Conservation (phyloP, 495 filamentous ascomycete genomes). For the Xylaria venustula region DNA sequence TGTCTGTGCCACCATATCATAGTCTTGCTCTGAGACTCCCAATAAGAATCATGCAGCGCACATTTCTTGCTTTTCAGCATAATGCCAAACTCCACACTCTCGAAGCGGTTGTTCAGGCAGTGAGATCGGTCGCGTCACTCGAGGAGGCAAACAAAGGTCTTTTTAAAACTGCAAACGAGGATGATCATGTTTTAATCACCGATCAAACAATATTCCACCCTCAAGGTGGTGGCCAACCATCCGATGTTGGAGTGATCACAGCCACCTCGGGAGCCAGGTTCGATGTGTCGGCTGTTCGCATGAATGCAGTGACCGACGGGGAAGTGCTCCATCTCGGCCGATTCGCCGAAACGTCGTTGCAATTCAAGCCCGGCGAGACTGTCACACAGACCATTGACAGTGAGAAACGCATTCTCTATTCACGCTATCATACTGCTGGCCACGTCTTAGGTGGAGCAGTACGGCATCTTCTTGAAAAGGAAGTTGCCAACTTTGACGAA, state of each 20-base stretch:
- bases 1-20: not conserved
- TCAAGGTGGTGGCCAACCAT: constrained; percentile 66
- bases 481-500: constrained; percentile 53
- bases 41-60: constrained; percentile 34
- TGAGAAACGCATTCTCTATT: constrained; percentile 54
- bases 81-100: constrained; percentile 48
- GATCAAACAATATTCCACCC: constrained; percentile 64
- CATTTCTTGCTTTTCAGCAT: constrained; percentile 55
- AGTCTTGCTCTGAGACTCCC: not conserved
- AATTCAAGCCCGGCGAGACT: constrained; percentile 36
- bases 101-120: constrained; percentile 41
- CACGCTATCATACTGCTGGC: constrained; percentile 63
- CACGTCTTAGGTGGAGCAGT: constrained; percentile 62
- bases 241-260: constrained; percentile 55
- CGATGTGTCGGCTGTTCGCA: constrained; percentile 51
- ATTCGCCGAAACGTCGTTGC: constrained; percentile 32
- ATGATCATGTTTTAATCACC: constrained; percentile 54
- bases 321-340: constrained; percentile 59
- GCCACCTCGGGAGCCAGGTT: constrained; percentile 33
- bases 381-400: constrained; percentile 53
- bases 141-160: constrained; percentile 45
- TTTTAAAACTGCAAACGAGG: constrained; percentile 48
- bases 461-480: constrained; percentile 48
- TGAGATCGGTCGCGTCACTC: constrained; percentile 46
- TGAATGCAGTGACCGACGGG: constrained; percentile 40